Percentiles rank a stretch among this genome's conserved stretches.
Conservation (phyloP, 257 asterid species). For the Coffea canephora region DNA sequence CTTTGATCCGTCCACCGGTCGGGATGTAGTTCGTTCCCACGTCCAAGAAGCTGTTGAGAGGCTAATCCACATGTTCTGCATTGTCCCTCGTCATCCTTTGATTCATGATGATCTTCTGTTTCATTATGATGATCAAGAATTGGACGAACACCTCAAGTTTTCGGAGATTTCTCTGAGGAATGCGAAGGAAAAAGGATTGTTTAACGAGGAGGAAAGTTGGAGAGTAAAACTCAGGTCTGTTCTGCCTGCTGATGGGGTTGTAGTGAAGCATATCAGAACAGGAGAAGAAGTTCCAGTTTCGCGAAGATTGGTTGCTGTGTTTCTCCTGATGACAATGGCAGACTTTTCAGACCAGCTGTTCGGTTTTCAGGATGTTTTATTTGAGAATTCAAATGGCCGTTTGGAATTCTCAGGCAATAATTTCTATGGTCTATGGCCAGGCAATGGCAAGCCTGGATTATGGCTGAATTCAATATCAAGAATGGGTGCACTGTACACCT, state of each 20-base stretch:
- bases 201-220: slow-evolving; percentile 44
- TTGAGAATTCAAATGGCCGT: slow-evolving; percentile 61
- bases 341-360: slow-evolving; percentile 85
- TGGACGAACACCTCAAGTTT: slow-evolving; percentile 48
- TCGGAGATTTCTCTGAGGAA: slow-evolving; percentile 46
- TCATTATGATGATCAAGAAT: slow-evolving; percentile 58
- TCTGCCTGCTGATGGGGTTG: slow-evolving; percentile 54
- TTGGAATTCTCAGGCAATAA: slow-evolving; percentile 63
- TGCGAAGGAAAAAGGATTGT: slow-evolving; percentile 28
- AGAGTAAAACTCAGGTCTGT: slow-evolving; percentile 60
- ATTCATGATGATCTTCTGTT: slow-evolving; percentile 62
- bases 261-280: slow-evolving; percentile 68
- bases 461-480: slow-evolving; percentile 68
- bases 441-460: slow-evolving; percentile 78
- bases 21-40: slow-evolving; percentile 64
- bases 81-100: slow-evolving; percentile 68
- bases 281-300: slow-evolving; percentile 69
- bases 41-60: slow-evolving; percentile 76
- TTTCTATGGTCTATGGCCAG: slow-evolving; percentile 65
- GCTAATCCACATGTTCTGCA: slow-evolving; percentile 70
- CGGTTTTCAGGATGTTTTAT: slow-evolving; percentile 65
- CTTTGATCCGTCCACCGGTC: slow-evolving; percentile 76
- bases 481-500: slow-evolving; percentile 62
- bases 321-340: slow-evolving; percentile 74
- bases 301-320: slow-evolving; percentile 62